Base-by-base conservation (phyloP, 352 stramenopile genomes). In the Pythium folliculosum region DNA sequence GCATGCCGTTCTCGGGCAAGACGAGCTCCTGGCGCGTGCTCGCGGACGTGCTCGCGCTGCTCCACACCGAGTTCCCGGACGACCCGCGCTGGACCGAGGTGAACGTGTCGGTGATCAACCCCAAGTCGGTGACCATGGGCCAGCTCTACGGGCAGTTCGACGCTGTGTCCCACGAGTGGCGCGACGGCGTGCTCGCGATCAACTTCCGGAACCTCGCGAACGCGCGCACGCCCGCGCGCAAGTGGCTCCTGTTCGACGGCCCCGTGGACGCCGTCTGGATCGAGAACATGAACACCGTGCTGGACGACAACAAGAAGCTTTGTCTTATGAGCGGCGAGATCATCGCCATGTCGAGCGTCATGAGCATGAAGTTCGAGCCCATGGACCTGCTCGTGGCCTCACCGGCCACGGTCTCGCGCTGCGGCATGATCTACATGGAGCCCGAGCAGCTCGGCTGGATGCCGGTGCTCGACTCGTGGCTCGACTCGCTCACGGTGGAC, bases 311-410 rank as follows among this genome's bases (percentile, higher is more conserved):
- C 82, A 98, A 98, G 73, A 97, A 98, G 66, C 73, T 98, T 0
- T 98, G 92, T 57, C 73, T 98, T 2, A 97, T 96, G 52, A 97
- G 82, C 58, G 95, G 95, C 6, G 94, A 98, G 76, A 97, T 97
- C 71, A 77, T 98, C 45, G 93, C 97, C 63, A 98, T 99, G 94
- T 96, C 88, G 4, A 85, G 90, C 50, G 80, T 97, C 40, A 98
- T 99, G 95, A 97, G 91, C 13, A 98, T 99, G 95, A 98, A 98
- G 92, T 99, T 99, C 57, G 95, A 99, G 71, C 89, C 97, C 16
- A 92, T 98, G 69, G 95, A 99, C 56, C 74, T 98, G 0, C 92
- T 82, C 0, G 93, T 98, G 0, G 95, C 95, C 17, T 98, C 94
- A 2, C 95, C 95, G 0, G 95, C 95, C 30, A 98, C 95, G 5